phyloP scores from a whole-genome alignment of 2,329 filamentous ascomycete genomes.

The Exophiala phaeomuriformis region DNA sequence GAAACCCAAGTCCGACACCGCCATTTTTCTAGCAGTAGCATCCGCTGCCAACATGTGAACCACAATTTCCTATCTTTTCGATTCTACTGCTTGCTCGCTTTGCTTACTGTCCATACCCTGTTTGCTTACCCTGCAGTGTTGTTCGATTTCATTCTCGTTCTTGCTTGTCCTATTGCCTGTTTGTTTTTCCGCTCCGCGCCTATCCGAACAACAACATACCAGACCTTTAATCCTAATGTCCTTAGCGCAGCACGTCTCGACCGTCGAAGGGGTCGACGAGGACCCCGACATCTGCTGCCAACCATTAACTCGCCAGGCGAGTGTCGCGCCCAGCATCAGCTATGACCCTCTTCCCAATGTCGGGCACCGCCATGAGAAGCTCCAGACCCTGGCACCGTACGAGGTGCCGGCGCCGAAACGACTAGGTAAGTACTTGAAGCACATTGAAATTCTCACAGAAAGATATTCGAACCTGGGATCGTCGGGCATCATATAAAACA shows the following conservation, averaged over 20 bases:
- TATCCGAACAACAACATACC: too few species aligned
- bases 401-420: slow-evolving; percentile 39
- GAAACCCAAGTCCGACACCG: too few species aligned
- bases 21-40: too few species aligned
- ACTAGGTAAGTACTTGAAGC: slow-evolving; percentile 30
- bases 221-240: slow-evolving; percentile 36
- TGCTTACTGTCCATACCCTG: too few species aligned
- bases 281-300: slow-evolving; percentile 28
- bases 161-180: too few species aligned
- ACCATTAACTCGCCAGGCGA: slow-evolving; percentile 28
- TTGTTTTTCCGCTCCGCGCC: too few species aligned
- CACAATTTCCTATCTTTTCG: too few species aligned
- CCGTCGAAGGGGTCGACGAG: slow-evolving; percentile 44
- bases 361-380: slow-evolving; percentile 33
- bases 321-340: slow-evolving; percentile 39
- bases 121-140: too few species aligned
- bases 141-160: too few species aligned
- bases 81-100: too few species aligned
- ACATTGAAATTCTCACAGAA: background rate
- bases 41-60: too few species aligned
- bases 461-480: background rate
- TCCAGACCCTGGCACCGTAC: slow-evolving; percentile 44
- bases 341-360: slow-evolving; percentile 44
- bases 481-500: background rate
- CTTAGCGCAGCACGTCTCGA: slow-evolving; percentile 46